Percentiles rank a stretch among this genome's conserved stretches.
Conservation (phyloP, 2,329 filamentous ascomycete species). For the Cercospora citrullina region DNA sequence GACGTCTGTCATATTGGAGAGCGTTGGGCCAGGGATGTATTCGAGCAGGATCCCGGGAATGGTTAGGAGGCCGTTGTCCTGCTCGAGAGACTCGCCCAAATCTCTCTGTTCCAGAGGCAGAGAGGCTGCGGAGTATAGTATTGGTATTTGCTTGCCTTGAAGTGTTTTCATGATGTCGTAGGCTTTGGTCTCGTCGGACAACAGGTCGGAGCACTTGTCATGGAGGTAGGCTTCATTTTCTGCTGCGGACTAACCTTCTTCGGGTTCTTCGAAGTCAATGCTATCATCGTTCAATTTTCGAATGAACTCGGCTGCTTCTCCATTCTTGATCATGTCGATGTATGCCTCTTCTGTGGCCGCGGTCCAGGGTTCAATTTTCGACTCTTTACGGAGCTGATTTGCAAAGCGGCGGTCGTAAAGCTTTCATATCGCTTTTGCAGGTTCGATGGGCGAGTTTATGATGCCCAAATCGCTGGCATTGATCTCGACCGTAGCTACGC, state of each 20-base stretch:
- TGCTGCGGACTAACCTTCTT: slow-evolving; percentile 12
- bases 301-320: slow-evolving; percentile 5
- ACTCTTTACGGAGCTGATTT: slow-evolving; percentile 6
- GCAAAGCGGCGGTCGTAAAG: slow-evolving; percentile 15
- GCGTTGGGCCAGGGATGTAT: slow-evolving; percentile 7
- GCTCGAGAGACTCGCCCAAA: background rate
- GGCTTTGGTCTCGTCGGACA: background rate
- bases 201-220: background rate
- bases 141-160: background rate
- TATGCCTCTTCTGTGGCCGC: background rate
- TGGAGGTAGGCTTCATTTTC: slow-evolving; percentile 13
- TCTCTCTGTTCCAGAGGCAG: background rate
- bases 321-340: background rate
- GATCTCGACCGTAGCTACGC: background rate
- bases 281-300: slow-evolving; percentile 1
- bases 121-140: background rate
- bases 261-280: slow-evolving; percentile 11
- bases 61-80: background rate
- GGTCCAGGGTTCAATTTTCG: background rate
- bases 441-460: background rate
- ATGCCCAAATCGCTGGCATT: background rate
- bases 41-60: background rate
- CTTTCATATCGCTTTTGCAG: slow-evolving; percentile 29
- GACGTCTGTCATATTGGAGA: slow-evolving; percentile 2
- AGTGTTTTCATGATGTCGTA: background rate